A percentile compares a stretch with the other conserved stretches of the same genome.
Evolutionary conservation across 208 protist genomes (phyloP).

Genomic region (Wallacemonas sp.): DNA sequence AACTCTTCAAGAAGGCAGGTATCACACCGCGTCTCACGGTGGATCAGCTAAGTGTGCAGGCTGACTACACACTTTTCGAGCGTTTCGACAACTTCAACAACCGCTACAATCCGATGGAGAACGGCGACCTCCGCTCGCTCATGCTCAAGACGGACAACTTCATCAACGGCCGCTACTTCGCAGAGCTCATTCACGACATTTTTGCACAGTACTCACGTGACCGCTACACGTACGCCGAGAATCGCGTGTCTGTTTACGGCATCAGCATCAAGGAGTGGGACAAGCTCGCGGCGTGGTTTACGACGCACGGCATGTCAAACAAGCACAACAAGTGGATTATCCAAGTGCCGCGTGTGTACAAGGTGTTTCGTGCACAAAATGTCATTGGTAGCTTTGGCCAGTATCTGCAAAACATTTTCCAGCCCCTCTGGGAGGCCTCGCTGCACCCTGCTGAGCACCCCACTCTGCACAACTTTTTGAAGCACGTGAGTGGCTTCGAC

Average conservation of each 20-base stretch:
- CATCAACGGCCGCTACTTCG: constrained; percentile 97
- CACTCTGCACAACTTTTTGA: constrained; percentile 96
- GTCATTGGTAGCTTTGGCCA: constrained; percentile 95
- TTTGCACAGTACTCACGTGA: constrained; percentile 95
- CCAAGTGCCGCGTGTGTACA: constrained; percentile 96
- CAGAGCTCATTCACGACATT: constrained; percentile 95
- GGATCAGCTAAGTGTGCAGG: constrained; percentile 96
- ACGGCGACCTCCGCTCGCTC: constrained; percentile 93
- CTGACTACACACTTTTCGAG: constrained; percentile 96
- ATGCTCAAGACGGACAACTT: constrained; percentile 99
- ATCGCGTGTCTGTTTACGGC: constrained; percentile 92
- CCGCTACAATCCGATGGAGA: constrained; percentile 98
- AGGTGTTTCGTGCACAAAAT: constrained; percentile 90
- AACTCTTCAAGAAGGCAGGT: constrained; percentile 81
- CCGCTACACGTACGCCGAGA: constrained; percentile 95
- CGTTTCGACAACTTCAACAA: constrained; percentile 99
- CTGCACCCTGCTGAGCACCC: constrained; percentile 95
- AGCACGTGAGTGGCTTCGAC: constrained; percentile 98
- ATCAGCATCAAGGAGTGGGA: constrained; percentile 95
- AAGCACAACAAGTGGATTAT: constrained; percentile 98
- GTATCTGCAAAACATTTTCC: constrained; percentile 98
- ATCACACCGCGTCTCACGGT: constrained; percentile 94
- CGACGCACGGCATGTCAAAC: constrained; percentile 94
- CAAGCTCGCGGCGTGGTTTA: constrained; percentile 95
- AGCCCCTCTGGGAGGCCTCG: constrained; percentile 98